Conservation (phyloP, 202 grass and related monocot species). For the Panicum virgatum region DNA sequence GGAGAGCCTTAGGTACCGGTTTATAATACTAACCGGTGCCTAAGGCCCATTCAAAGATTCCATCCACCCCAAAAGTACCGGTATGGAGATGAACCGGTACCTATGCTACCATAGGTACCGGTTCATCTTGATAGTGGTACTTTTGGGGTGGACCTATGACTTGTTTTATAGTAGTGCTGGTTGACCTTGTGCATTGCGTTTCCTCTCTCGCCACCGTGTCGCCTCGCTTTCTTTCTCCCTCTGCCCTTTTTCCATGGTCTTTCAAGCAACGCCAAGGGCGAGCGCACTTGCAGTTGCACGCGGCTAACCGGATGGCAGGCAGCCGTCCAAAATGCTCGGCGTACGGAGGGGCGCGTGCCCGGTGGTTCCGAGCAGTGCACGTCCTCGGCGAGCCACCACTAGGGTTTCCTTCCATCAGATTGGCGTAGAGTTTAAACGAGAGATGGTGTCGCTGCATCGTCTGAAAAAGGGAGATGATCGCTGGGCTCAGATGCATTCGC, state of each 20-base stretch:
- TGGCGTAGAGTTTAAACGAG: background rate
- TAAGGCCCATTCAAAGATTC: too few species aligned
- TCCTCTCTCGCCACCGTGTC: background rate
- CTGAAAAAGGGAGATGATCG: background rate
- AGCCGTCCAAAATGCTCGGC: slow-evolving; percentile 4
- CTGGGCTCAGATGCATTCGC: background rate
- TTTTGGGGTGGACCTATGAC: too few species aligned
- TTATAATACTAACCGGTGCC: too few species aligned
- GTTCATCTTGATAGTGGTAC: too few species aligned
- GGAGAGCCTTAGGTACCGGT: too few species aligned
- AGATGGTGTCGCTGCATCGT: background rate
- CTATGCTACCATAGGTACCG: too few species aligned
- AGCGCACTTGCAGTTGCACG: background rate
- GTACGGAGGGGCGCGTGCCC: background rate
- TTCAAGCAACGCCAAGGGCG: slow-evolving; percentile 14
- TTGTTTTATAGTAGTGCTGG: too few species aligned
- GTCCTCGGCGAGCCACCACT: slow-evolving; percentile 9
- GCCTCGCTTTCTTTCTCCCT: background rate
- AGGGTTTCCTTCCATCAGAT: slow-evolving; percentile 4
- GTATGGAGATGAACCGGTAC: too few species aligned
- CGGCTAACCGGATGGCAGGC: background rate
- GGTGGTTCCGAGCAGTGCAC: background rate
- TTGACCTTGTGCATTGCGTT: slow-evolving; percentile 33
- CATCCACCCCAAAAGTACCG: too few species aligned
- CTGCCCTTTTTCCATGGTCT: background rate